phyloP scores from a whole-genome alignment of 2,329 filamentous ascomycete species.

The Fusarium cicatricum region DNA sequence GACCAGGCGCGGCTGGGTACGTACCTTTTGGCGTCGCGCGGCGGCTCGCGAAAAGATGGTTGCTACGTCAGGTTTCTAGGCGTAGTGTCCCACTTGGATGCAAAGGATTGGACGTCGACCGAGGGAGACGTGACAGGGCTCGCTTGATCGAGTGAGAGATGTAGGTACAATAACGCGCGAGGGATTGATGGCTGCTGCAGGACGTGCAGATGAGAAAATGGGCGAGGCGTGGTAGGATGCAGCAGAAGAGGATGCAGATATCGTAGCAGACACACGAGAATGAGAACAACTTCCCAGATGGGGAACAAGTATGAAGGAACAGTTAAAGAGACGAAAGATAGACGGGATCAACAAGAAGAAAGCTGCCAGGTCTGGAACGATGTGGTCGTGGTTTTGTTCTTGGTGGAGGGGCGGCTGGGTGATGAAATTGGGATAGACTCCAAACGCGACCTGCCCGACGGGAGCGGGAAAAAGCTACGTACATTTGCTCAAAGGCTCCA shows the following conservation, averaged over 20 bases:
- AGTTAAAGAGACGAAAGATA: slow-evolving; percentile 19
- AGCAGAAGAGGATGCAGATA: slow-evolving; percentile 9
- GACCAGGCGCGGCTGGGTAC: slow-evolving; percentile 45
- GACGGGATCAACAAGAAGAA: slow-evolving; percentile 30
- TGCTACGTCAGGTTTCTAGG: slow-evolving; percentile 44
- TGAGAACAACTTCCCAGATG: neutral
- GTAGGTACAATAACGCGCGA: slow-evolving; percentile 33
- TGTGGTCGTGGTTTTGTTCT: slow-evolving; percentile 22
- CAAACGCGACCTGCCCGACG: slow-evolving; percentile 34
- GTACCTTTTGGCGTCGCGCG: slow-evolving; percentile 42
- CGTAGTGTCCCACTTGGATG: slow-evolving; percentile 41
- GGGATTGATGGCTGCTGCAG: slow-evolving; percentile 13
- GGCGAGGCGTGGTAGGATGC: slow-evolving; percentile 7
- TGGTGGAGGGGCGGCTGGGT: slow-evolving; percentile 36
- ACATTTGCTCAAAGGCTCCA: slow-evolving; percentile 6
- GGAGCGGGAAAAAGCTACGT: slow-evolving; percentile 27
- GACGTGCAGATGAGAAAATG: slow-evolving; percentile 11
- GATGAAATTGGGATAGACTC: slow-evolving; percentile 32
- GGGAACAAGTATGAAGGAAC: slow-evolving; percentile 13
- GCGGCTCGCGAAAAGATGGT: slow-evolving; percentile 44
- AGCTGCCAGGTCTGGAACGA: slow-evolving; percentile 22
- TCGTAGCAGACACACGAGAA: neutral
- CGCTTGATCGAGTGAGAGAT: neutral
- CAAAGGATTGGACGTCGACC: slow-evolving; percentile 38
- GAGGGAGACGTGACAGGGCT: slow-evolving; percentile 30